Evolutionary conservation across 371 early-diverging fungal species (phyloP).

Genomic region (Dichotomocladium elegans): DNA sequence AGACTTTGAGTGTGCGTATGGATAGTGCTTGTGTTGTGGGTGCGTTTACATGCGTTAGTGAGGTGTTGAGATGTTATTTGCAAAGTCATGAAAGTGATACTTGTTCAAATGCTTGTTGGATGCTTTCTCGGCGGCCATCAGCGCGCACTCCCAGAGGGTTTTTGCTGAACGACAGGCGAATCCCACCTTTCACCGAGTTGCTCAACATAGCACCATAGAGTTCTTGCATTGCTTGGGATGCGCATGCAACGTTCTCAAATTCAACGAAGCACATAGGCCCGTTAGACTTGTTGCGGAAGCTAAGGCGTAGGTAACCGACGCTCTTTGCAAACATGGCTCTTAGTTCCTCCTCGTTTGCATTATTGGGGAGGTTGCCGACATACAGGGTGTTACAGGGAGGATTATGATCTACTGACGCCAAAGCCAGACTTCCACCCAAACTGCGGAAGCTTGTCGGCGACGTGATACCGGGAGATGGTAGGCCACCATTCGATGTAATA

Average conservation of each 20-base stretch:
- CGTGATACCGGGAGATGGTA: constrained; percentile 3
- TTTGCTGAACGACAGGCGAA: constrained; percentile 90
- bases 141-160: too few relatives aligned
- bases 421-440: background rate
- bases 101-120: too few relatives aligned
- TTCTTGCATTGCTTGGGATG: constrained; percentile 79
- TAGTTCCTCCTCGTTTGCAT: constrained; percentile 83
- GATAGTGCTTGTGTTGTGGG: too few relatives aligned
- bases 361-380: constrained; percentile 88
- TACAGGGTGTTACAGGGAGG: constrained; percentile 97
- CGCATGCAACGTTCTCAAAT: constrained; percentile 85
- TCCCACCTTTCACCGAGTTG: constrained; percentile 88
- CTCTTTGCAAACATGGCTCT: constrained; percentile 68
- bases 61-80: too few relatives aligned
- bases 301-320: constrained; percentile 82
- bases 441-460: constrained; percentile 10
- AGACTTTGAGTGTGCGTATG: too few relatives aligned
- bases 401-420: constrained; percentile 63
- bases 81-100: too few relatives aligned
- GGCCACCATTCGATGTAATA: background rate
- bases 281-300: constrained; percentile 71
- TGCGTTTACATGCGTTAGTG: too few relatives aligned
- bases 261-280: constrained; percentile 94
- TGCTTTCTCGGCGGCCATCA: too few relatives aligned
- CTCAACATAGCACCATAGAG: constrained; percentile 75